Base-by-base conservation (phyloP, 345 rosid species). In the Melaleuca quinquenervia region DNA sequence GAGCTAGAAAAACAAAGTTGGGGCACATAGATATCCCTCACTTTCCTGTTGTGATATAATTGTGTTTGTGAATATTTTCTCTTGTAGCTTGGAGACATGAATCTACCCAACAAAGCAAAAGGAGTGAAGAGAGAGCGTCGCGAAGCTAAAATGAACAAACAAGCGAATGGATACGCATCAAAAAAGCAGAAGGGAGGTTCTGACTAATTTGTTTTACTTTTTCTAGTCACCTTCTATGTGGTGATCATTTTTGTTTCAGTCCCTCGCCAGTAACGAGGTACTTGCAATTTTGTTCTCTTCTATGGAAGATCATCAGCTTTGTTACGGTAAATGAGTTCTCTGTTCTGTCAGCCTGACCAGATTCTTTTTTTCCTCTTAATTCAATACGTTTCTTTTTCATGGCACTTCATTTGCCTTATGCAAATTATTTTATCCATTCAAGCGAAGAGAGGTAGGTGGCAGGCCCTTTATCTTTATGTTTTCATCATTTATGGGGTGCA, bases 51-150 rank as follows among this genome's bases (percentile, higher is more conserved):
- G 22, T 52, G 26, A 27, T 44, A 13, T 85, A 11, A 44, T 64
- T 44, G 27, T 84, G 20, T 82, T 52, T 32, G 36, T 88, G 45
- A 76, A 41, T 78, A 20, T 27, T 51, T 56, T 75, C 36, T 56
- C 78, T 55, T 84, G 82, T 76, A 96, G 98, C 36, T 96, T 83
- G 94, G 92, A 53, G 95, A 94, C 8, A 92, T 86, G 91, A 88
- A 88, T 32, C 82, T 96, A 24, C 91, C 91, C 8, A 88, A 96
- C 93, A 95, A 93, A 84, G 87, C 96, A 6, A 97, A 97, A 91
- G 99, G 99, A 85, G 88, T 94, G 86, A 98, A 98, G 93, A 94
- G 99, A 92, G 99, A 98, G 89, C 93, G 98, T 0, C 97, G 93
- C 32, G 98, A 96, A 88, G 94, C 94, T 21, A 96, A 93, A 89